phyloP scores from a whole-genome alignment of 75 land plant genomes.

The Isoetes taiwanensis region DNA sequence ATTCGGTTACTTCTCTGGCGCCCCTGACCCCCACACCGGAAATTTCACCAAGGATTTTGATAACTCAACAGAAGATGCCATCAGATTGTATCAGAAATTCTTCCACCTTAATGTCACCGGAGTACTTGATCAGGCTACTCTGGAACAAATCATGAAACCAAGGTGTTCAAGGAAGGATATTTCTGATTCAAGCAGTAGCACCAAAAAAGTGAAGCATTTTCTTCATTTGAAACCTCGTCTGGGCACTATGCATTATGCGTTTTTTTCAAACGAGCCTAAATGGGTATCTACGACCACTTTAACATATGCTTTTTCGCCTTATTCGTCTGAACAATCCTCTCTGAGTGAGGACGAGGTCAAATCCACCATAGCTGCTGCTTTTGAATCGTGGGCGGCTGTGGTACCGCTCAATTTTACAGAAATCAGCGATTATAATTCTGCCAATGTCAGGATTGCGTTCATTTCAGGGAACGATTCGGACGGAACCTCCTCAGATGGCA shows the following conservation, averaged over 20 bases:
- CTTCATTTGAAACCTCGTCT: too few relatives aligned
- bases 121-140: not conserved
- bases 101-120: not conserved
- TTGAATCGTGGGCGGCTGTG: conserved; percentile 11
- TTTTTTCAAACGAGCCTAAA: too few relatives aligned
- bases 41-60: not conserved
- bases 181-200: not conserved
- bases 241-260: too few relatives aligned
- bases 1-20: not conserved
- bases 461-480: conserved; percentile 10
- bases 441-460: conserved; percentile 15
- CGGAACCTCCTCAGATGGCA: conserved; percentile 7
- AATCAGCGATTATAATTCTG: not conserved
- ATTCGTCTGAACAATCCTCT: too few relatives aligned
- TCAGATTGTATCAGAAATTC: not conserved
- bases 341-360: conserved; percentile 7
- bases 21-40: too few relatives aligned
- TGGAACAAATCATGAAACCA: not conserved
- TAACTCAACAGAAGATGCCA: not conserved
- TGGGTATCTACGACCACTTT: too few relatives aligned
- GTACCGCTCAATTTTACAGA: conserved; percentile 17
- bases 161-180: not conserved
- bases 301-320: too few relatives aligned
- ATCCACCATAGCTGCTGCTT: conserved; percentile 7
- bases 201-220: too few relatives aligned